These are phyloP conservation scores for Trichomonas tenax DNA, from an alignment of 208 protist species.

Conservation along the genomic window DNA sequence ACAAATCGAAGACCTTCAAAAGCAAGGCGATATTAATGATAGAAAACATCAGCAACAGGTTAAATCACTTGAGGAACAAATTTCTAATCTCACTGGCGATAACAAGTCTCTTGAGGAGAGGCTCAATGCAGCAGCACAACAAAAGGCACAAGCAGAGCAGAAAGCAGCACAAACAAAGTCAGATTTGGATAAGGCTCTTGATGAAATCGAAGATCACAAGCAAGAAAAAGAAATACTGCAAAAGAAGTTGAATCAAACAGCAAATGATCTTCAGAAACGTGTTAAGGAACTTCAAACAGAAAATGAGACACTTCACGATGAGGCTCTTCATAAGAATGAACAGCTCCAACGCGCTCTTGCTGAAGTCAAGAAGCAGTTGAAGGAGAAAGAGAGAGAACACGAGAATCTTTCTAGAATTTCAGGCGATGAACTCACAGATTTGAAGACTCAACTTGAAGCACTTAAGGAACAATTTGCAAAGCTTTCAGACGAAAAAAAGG, in stretches of 20 bases:
- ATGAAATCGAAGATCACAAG: neutral
- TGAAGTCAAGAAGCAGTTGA: neutral
- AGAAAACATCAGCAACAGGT: neutral
- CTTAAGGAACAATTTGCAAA: neutral
- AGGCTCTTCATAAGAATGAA: neutral
- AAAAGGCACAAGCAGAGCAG: neutral
- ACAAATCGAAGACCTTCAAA: neutral
- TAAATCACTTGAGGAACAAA: neutral
- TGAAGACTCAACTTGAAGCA: neutral
- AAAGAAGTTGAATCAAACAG: neutral
- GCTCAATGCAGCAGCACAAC: neutral
- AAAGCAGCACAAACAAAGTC: neutral
- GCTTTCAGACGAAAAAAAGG: neutral
- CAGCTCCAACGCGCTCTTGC: neutral
- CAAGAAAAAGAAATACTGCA: neutral
- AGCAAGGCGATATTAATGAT: neutral
- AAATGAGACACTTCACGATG: neutral
- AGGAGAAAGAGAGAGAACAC: neutral
- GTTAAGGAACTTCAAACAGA: neutral
- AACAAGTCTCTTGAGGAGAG: neutral
- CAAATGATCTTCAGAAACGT: neutral
- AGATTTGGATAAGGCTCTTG: neutral
- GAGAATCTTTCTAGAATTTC: neutral
- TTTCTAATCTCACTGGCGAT: neutral
- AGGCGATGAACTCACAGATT: neutral